A percentile compares a stretch with the other conserved stretches of the same genome.
These are phyloP conservation scores for Kwoniella pini DNA, from an alignment of 768 basidiomycete genomes.

Conservation along the genomic window DNA sequence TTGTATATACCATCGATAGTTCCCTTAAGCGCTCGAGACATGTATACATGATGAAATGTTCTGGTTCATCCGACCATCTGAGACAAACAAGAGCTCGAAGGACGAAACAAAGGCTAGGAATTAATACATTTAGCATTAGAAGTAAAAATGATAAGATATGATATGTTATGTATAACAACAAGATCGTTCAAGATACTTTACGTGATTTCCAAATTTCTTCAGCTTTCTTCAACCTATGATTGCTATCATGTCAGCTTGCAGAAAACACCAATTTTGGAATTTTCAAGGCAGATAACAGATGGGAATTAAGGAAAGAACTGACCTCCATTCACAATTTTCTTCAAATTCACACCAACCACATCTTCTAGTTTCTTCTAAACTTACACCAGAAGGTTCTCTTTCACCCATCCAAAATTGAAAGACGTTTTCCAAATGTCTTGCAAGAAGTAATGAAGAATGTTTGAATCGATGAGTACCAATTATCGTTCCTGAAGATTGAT, in stretches of 20 bases:
- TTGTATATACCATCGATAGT: no score
- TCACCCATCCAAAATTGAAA: conserved; percentile 76
- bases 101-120: no score
- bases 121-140: no score
- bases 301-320: conserved; percentile 11
- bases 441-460: conserved; percentile 62
- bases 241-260: not conserved
- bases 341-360: conserved; percentile 79
- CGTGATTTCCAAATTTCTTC: conserved; percentile 24
- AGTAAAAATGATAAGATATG: no score
- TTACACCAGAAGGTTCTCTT: conserved; percentile 71
- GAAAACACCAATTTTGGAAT: not conserved
- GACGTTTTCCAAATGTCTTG: conserved; percentile 61
- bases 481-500: conserved; percentile 54
- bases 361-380: conserved; percentile 62
- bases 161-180: no score
- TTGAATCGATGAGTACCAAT: conserved; percentile 68
- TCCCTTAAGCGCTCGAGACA: no score
- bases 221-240: conserved; percentile 15
- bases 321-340: conserved; percentile 77
- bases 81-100: no score
- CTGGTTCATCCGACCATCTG: no score
- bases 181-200: not conserved
- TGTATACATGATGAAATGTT: no score
- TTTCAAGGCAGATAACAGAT: not conserved